These are phyloP conservation scores for Saturnispora quitensis DNA, from an alignment of 805 yeast genomes.

Conservation along the genomic window DNA sequence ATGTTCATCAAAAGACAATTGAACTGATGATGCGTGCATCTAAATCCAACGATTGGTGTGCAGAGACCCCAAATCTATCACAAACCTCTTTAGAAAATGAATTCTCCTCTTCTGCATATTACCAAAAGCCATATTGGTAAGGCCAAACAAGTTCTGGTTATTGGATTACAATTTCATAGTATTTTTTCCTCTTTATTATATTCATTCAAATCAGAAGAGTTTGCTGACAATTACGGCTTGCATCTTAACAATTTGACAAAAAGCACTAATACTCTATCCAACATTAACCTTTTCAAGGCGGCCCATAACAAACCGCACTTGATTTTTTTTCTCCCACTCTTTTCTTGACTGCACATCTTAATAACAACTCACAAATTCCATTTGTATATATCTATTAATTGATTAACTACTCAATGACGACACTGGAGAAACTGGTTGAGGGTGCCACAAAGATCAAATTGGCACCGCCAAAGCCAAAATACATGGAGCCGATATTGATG, in stretches of 20 bases:
- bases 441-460: conserved; percentile 68
- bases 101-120: neutral
- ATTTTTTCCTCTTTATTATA: neutral
- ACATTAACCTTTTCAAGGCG: neutral
- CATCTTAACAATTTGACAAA: neutral
- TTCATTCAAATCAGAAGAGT: neutral
- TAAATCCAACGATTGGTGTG: neutral
- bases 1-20: conserved; percentile 15
- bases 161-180: neutral
- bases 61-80: neutral
- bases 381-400: neutral
- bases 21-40: conserved; percentile 25
- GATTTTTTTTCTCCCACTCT: neutral
- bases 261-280: neutral
- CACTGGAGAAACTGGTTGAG: conserved; percentile 68
- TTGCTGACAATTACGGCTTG: neutral
- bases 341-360: neutral
- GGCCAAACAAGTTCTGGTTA: neutral
- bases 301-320: neutral
- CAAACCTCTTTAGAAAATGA: neutral
- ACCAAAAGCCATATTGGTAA: conserved; percentile 2
- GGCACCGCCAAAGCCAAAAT: conserved; percentile 97
- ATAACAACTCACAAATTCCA: neutral
- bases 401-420: conserved; percentile 36
- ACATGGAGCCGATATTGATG: conserved; percentile 84